Conservation (phyloP, 192 early-diverging fungal species). For the Entrophospora sp. region DNA sequence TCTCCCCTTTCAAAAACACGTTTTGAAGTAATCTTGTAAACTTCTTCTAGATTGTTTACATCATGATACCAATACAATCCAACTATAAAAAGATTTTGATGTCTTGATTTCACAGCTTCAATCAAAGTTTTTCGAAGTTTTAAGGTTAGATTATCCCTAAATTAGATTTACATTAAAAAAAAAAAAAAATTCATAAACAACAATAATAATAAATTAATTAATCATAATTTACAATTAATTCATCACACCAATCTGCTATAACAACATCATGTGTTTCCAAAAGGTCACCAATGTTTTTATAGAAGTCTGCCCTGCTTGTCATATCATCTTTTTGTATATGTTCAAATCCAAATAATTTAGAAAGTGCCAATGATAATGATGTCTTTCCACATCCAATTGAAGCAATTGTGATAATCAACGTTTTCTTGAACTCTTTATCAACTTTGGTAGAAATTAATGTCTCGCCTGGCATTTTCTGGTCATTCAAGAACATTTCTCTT, state of each 20-base stretch:
- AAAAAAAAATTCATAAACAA: not conserved
- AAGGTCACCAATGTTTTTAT: conserved; percentile 41
- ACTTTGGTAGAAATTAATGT: too few species aligned
- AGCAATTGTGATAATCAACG: conserved; percentile 64
- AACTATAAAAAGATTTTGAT: conserved; percentile 58
- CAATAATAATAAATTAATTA: too few species aligned
- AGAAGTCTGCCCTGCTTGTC: conserved; percentile 53
- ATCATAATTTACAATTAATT: too few species aligned
- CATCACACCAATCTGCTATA: conserved; percentile 58
- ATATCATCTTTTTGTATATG: conserved; percentile 83
- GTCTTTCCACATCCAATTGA: conserved; percentile 69
- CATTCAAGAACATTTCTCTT: conserved; percentile 67
- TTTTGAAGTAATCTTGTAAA: conserved; percentile 42
- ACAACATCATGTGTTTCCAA: conserved; percentile 55
- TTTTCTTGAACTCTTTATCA: conserved; percentile 26
- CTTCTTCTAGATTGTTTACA: conserved; percentile 27
- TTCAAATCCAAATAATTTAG: conserved; percentile 54
- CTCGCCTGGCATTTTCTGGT: conserved; percentile 30
- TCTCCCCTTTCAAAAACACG: conserved; percentile 63
- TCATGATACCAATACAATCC: conserved; percentile 71
- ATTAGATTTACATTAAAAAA: not conserved
- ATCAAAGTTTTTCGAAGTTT: conserved; percentile 46
- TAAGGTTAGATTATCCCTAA: conserved; percentile 55
- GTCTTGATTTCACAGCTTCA: conserved; percentile 35
- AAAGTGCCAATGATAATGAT: conserved; percentile 35